A percentile compares a stretch with the other conserved stretches of the same genome.
These are phyloP conservation scores for Serpula lacrymans DNA, from an alignment of 768 basidiomycete species.

Conservation along the genomic window DNA sequence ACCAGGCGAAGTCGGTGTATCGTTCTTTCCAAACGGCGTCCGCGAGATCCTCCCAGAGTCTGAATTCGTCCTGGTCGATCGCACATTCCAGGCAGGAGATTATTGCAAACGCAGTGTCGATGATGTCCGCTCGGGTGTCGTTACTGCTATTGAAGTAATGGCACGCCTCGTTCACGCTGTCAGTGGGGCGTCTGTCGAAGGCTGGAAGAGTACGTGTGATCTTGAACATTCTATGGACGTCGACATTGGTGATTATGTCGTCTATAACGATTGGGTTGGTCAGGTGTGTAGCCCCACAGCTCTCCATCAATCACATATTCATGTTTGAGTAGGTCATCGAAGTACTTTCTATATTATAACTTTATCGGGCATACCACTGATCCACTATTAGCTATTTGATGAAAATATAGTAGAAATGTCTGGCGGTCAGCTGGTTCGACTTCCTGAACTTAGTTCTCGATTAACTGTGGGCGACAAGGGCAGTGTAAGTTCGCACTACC, in stretches of 20 bases:
- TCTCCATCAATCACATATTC: constrained; percentile 1
- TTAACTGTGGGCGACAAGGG: constrained; percentile 75
- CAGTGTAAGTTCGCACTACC: constrained; percentile 41
- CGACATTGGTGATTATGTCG: constrained; percentile 79
- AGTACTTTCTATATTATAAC: constrained; percentile 39
- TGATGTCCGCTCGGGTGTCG: constrained; percentile 72
- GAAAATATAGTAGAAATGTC: constrained; percentile 73
- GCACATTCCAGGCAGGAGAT: constrained; percentile 75
- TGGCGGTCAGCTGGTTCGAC: constrained; percentile 59
- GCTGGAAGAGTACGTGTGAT: constrained; percentile 61
- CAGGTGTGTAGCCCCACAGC: constrained; percentile 51
- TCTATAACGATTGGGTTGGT: constrained; percentile 84
- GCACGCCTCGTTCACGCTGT: constrained; percentile 77
- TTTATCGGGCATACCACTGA: neutral
- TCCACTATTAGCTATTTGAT: constrained; percentile 64
- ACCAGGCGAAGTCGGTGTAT: constrained; percentile 81
- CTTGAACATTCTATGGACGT: constrained; percentile 56
- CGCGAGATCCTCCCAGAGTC: constrained; percentile 73
- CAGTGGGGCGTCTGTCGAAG: constrained; percentile 52
- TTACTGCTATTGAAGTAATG: constrained; percentile 58
- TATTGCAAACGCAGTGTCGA: constrained; percentile 76
- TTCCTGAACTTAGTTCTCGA: constrained; percentile 77
- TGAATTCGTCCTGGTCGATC: constrained; percentile 68
- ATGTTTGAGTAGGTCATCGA: constrained; percentile 58
- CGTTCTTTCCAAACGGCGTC: constrained; percentile 51